A percentile compares a stretch with the other conserved stretches of the same genome.
Evolutionary conservation across 768 basidiomycete genomes (phyloP).

Genomic region (Russula sp.): DNA sequence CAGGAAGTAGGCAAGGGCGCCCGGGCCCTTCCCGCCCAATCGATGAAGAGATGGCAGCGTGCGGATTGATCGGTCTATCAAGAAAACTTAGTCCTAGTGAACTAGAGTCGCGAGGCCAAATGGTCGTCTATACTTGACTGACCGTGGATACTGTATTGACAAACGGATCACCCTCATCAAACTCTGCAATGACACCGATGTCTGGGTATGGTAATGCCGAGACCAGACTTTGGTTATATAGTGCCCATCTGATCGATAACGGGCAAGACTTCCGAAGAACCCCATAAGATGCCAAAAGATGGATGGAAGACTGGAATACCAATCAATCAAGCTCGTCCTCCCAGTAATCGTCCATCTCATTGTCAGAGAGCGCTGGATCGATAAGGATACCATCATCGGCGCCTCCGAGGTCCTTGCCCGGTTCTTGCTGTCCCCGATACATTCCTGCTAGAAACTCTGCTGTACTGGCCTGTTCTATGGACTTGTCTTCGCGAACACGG

Average conservation of each 20-base stretch:
- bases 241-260: conserved; percentile 18
- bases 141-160: not conserved
- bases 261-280: not conserved
- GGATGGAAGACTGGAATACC: not conserved
- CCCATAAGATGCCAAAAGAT: not conserved
- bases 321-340: conserved; percentile 29
- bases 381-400: conserved; percentile 60
- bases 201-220: conserved; percentile 8
- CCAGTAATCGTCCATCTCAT: conserved; percentile 37
- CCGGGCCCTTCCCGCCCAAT: not conserved
- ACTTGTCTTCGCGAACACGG: conserved; percentile 68
- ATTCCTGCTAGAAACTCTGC: conserved; percentile 66
- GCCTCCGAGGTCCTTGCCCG: conserved; percentile 38
- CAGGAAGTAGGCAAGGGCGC: not conserved
- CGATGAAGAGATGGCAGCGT: not conserved
- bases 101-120: not conserved
- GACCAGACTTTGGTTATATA: conserved; percentile 8
- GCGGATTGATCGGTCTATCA: not conserved
- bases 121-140: not conserved
- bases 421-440: conserved; percentile 60
- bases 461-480: conserved; percentile 67
- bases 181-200: not conserved
- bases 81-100: not conserved
- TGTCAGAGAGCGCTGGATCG: conserved; percentile 46
- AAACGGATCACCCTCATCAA: not conserved